A percentile compares a stretch with the other conserved stretches of the same genome.
Conservation (phyloP, 2,329 filamentous ascomycete species). For the Alternaria triticina region DNA sequence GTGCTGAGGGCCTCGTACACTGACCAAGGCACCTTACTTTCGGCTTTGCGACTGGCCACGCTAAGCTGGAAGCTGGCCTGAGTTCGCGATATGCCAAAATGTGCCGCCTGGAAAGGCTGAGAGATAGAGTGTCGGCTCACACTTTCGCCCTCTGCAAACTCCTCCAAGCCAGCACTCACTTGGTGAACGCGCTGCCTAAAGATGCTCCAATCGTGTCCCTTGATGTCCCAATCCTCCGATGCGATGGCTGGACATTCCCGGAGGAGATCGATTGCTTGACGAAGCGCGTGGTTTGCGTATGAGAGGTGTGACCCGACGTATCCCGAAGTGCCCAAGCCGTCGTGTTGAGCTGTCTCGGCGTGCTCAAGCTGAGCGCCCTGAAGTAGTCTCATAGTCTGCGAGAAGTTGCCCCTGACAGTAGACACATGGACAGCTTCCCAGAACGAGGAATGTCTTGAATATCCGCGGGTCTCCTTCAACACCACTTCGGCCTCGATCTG, state of each 20-base stretch:
- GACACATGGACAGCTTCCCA: conserved; percentile 80
- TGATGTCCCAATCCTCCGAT: conserved; percentile 79
- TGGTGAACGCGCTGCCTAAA: conserved; percentile 78
- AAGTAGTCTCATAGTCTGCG: conserved; percentile 70
- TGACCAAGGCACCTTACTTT: conserved; percentile 86
- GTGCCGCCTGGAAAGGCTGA: conserved; percentile 52
- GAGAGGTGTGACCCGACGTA: conserved; percentile 79
- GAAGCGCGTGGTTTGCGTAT: conserved; percentile 75
- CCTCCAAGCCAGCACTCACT: conserved; percentile 72
- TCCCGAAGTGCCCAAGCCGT: conserved; percentile 67
- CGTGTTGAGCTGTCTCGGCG: conserved; percentile 68
- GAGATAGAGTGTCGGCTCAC: conserved; percentile 53
- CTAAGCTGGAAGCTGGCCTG: conserved; percentile 67
- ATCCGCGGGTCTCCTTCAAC: conserved; percentile 69
- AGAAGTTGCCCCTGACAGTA: conserved; percentile 76
- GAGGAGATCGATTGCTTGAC: conserved; percentile 72
- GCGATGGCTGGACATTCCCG: conserved; percentile 73
- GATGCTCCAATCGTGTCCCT: conserved; percentile 79
- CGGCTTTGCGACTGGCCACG: conserved; percentile 73
- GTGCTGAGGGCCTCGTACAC: conserved; percentile 85
- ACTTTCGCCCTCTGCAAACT: conserved; percentile 78
- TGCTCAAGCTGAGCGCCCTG: conserved; percentile 78
- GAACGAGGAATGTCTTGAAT: conserved; percentile 77
- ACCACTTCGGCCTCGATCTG: conserved; percentile 70
- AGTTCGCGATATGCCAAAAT: conserved; percentile 50